These are phyloP conservation scores for Epichloe amarillans DNA, from an alignment of 2,329 filamentous ascomycete species.

Conservation along the genomic window DNA sequence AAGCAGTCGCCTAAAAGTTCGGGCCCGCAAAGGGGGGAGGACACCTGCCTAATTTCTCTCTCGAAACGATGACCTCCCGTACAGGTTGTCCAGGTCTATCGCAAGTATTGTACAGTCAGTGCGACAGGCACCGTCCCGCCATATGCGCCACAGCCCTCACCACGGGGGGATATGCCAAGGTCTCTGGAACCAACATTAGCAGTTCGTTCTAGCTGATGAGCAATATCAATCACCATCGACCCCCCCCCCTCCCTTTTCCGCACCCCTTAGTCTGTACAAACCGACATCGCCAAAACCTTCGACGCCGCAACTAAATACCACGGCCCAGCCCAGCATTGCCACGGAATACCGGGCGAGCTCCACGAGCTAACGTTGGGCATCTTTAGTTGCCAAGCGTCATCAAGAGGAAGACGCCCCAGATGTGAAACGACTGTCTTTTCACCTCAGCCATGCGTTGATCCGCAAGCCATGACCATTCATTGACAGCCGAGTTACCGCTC, in stretches of 20 bases:
- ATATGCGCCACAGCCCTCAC: too few species aligned
- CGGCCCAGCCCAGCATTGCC: not conserved
- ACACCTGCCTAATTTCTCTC: too few species aligned
- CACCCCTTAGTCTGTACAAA: not conserved
- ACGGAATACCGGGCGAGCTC: not conserved
- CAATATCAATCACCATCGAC: not conserved
- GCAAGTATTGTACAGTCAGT: too few species aligned
- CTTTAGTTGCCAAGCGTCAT: conserved; percentile 1
- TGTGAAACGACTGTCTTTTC: conserved; percentile 22
- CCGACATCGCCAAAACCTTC: not conserved
- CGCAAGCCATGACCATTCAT: conserved; percentile 29
- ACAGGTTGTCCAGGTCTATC: too few species aligned
- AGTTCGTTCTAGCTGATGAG: not conserved
- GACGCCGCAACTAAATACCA: not conserved
- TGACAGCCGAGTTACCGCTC: conserved; percentile 12
- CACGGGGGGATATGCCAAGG: too few species aligned
- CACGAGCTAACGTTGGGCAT: not conserved
- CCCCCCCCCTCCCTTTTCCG: not conserved
- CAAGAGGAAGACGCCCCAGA: conserved; percentile 18
- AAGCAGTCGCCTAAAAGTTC: too few species aligned
- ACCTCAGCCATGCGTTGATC: conserved; percentile 28
- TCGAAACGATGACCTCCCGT: too few species aligned
- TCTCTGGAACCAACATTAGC: too few species aligned
- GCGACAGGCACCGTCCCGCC: too few species aligned
- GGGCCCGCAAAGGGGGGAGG: too few species aligned